phyloP scores from a whole-genome alignment of 371 early-diverging fungal genomes.

The Mortierella polycephala region DNA sequence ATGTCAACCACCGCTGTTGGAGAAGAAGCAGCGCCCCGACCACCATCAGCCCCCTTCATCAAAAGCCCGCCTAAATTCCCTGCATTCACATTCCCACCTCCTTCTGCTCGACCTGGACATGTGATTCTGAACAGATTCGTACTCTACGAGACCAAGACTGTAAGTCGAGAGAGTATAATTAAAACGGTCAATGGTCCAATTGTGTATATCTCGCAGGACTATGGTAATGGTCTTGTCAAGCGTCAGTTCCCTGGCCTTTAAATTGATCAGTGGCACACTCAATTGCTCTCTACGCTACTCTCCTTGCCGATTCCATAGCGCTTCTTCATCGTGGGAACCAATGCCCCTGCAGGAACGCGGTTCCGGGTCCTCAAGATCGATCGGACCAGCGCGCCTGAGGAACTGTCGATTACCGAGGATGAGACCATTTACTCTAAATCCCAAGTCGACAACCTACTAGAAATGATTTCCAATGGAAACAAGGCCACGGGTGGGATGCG shows the following conservation, averaged over 20 bases:
- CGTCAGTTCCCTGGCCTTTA: too few species aligned
- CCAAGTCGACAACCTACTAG: constrained; percentile 79
- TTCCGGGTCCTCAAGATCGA: constrained; percentile 91
- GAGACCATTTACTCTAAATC: constrained; percentile 76
- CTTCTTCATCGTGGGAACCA: constrained; percentile 87
- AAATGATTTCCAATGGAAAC: constrained; percentile 88
- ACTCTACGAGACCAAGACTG: constrained; percentile 88
- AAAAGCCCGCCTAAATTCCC: constrained; percentile 23
- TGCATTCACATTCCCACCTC: constrained; percentile 40
- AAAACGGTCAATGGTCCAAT: background rate
- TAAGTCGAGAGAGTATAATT: constrained; percentile 38
- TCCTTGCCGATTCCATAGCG: constrained; percentile 55
- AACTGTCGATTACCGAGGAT: constrained; percentile 73
- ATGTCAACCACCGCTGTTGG: background rate
- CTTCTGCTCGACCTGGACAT: constrained; percentile 33
- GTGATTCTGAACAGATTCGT: constrained; percentile 72
- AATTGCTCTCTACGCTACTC: background rate
- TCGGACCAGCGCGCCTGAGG: constrained; percentile 67
- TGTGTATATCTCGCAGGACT: too few species aligned
- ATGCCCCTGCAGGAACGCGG: constrained; percentile 71
- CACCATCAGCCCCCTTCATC: background rate
- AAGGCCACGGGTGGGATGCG: constrained; percentile 79
- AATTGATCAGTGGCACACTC: background rate
- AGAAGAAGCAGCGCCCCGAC: background rate
- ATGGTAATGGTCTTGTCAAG: too few species aligned